These are phyloP conservation scores for Mycena albidolilacea DNA, from an alignment of 768 basidiomycete genomes.

Conservation along the genomic window DNA sequence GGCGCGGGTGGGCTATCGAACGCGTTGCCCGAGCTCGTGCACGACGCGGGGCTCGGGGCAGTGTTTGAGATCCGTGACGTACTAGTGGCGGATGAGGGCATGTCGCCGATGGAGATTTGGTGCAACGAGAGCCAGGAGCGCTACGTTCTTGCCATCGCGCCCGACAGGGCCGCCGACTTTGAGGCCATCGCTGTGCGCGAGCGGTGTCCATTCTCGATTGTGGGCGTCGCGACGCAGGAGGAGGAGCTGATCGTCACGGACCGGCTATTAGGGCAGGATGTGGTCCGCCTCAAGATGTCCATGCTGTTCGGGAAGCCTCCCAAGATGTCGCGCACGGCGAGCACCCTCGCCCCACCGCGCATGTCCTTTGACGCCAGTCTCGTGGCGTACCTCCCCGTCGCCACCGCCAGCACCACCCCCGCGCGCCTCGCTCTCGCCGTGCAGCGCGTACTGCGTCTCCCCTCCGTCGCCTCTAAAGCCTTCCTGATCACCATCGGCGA, in stretches of 20 bases:
- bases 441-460: not conserved
- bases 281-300: slow-evolving; percentile 93
- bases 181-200: slow-evolving; percentile 87
- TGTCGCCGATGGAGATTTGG: slow-evolving; percentile 99
- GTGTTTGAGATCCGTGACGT: not conserved
- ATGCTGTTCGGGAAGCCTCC: slow-evolving; percentile 98
- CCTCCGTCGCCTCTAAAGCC: slow-evolving; percentile 94
- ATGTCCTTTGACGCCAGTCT: slow-evolving; percentile 82
- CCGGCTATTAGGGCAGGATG: slow-evolving; percentile 80
- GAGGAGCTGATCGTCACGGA: slow-evolving; percentile 93
- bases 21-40: too few species aligned
- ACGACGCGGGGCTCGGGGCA: not conserved
- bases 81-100: slow-evolving; percentile 43
- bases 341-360: slow-evolving; percentile 55
- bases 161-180: slow-evolving; percentile 74
- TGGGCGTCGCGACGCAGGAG: slow-evolving; percentile 87
- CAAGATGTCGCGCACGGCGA: slow-evolving; percentile 86
- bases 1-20: not conserved
- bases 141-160: slow-evolving; percentile 92
- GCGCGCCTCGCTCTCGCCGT: slow-evolving; percentile 75
- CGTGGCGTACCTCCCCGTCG: slow-evolving; percentile 67
- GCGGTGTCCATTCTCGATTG: slow-evolving; percentile 93
- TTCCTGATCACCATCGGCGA: slow-evolving; percentile 93
- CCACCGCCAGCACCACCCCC: slow-evolving; percentile 48
- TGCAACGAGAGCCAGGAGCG: slow-evolving; percentile 99